Evolutionary conservation across 2,329 filamentous ascomycete genomes (phyloP).

Genomic region (Aspergillus nomiae): DNA sequence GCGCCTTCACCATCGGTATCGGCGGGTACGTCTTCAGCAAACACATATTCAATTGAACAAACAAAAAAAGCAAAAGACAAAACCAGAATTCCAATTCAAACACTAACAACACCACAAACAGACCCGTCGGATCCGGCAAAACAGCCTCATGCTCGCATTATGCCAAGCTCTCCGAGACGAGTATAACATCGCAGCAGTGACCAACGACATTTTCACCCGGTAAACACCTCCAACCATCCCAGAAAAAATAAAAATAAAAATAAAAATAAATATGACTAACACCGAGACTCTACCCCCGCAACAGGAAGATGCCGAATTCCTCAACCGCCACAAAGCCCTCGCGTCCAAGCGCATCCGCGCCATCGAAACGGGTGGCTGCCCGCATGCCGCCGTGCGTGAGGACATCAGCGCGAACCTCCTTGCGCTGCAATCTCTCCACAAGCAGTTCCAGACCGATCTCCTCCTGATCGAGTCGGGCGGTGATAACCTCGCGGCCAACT

Average conservation of each 20-base stretch:
- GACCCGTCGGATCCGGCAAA: slow-evolving; percentile 95
- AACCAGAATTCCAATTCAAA: not conserved
- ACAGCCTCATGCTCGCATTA: slow-evolving; percentile 95
- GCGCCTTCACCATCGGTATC: slow-evolving; percentile 96
- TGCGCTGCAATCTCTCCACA: slow-evolving; percentile 85
- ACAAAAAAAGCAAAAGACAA: not conserved
- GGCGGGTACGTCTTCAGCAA: slow-evolving; percentile 68
- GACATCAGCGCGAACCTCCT: slow-evolving; percentile 94
- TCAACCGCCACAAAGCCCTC: slow-evolving; percentile 82
- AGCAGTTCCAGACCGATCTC: slow-evolving; percentile 75
- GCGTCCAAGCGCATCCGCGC: slow-evolving; percentile 82
- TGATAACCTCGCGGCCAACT: slow-evolving; percentile 96
- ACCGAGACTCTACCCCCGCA: slow-evolving; percentile 1
- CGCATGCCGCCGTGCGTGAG: slow-evolving; percentile 94
- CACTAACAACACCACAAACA: slow-evolving; percentile 36
- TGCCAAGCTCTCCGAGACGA: slow-evolving; percentile 78
- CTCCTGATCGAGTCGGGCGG: slow-evolving; percentile 94
- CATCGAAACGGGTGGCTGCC: slow-evolving; percentile 96
- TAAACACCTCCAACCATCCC: slow-evolving; percentile 21
- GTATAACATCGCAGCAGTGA: slow-evolving; percentile 91
- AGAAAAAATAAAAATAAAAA: not conserved
- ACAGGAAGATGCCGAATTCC: slow-evolving; percentile 94
- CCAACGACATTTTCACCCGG: slow-evolving; percentile 97
- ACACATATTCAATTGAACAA: not conserved
- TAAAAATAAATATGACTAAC: not conserved